phyloP scores from a whole-genome alignment of 805 yeast genomes.

The Vanderwaltozyma tropicalis region DNA sequence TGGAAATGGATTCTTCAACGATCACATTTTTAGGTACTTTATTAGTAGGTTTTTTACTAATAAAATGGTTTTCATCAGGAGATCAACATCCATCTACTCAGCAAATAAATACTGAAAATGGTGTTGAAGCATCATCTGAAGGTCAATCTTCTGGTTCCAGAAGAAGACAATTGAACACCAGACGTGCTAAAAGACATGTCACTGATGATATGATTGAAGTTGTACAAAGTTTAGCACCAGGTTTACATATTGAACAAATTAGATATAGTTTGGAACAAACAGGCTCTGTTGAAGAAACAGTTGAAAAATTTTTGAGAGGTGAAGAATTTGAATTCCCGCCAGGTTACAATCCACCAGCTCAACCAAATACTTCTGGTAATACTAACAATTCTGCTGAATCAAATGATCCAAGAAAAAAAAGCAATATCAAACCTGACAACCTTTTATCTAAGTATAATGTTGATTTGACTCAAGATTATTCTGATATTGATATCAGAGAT shows the following conservation, averaged over 20 bases:
- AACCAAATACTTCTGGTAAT: constrained; percentile 1
- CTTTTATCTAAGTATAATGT: constrained; percentile 20
- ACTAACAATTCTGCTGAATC: not conserved
- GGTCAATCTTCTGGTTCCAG: constrained; percentile 2
- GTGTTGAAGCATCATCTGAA: too few relatives aligned
- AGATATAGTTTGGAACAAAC: constrained; percentile 61
- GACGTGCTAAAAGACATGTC: constrained; percentile 35
- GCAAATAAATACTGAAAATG: constrained; percentile 1
- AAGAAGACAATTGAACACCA: constrained; percentile 1
- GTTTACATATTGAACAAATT: constrained; percentile 57
- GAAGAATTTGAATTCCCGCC: constrained; percentile 53
- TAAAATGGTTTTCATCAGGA: constrained; percentile 57
- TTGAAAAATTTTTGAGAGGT: constrained; percentile 52
- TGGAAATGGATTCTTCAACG: constrained; percentile 4
- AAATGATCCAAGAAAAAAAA: constrained; percentile 23
- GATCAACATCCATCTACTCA: constrained; percentile 37
- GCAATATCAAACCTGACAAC: constrained; percentile 25
- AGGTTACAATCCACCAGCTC: constrained; percentile 21
- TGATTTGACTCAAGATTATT: constrained; percentile 15
- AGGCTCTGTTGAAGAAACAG: constrained; percentile 73
- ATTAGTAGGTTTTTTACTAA: constrained; percentile 44
- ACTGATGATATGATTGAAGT: constrained; percentile 72
- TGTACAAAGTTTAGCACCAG: constrained; percentile 76
- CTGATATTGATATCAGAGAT: constrained; percentile 7
- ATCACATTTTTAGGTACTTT: constrained; percentile 6